These are phyloP conservation scores for Heimioporus retisporus DNA, from an alignment of 1,284 basidiomycete species.

Conservation along the genomic window DNA sequence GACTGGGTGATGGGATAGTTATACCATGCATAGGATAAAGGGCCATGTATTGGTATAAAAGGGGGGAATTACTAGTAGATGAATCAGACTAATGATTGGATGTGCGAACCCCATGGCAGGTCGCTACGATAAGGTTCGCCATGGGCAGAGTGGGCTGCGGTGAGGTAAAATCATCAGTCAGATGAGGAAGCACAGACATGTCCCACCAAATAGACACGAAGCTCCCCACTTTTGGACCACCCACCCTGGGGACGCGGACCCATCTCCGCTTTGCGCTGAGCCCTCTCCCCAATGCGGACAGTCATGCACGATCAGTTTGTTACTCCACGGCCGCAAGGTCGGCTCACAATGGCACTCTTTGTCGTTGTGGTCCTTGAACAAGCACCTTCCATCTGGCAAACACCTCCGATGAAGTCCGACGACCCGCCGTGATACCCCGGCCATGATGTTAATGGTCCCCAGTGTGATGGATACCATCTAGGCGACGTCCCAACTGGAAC, in stretches of 20 bases:
- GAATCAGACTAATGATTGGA: constrained; percentile 33
- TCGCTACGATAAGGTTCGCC: constrained; percentile 43
- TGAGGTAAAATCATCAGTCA: constrained; percentile 10
- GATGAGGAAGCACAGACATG: not conserved
- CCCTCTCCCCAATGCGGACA: not conserved
- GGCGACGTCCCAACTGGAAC: too few species aligned
- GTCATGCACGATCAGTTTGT: constrained; percentile 32
- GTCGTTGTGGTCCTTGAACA: constrained; percentile 37
- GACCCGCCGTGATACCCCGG: constrained; percentile 18
- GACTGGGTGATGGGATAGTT: not conserved
- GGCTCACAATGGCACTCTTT: constrained; percentile 38
- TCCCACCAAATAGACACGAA: constrained; percentile 40
- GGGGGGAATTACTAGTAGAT: too few species aligned
- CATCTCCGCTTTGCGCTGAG: not conserved
- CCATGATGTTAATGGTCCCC: constrained; percentile 29
- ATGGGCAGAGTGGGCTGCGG: constrained; percentile 33
- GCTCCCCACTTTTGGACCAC: constrained; percentile 45
- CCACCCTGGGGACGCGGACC: constrained; percentile 19
- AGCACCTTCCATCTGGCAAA: constrained; percentile 16
- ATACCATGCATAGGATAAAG: too few species aligned
- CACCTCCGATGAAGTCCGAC: constrained; percentile 22
- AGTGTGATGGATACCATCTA: constrained; percentile 12
- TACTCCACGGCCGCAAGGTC: constrained; percentile 20
- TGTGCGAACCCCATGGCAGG: constrained; percentile 42
- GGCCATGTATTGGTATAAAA: too few species aligned